phyloP scores from a whole-genome alignment of 2,329 filamentous ascomycete genomes.

The Verticillium alfalfae region DNA sequence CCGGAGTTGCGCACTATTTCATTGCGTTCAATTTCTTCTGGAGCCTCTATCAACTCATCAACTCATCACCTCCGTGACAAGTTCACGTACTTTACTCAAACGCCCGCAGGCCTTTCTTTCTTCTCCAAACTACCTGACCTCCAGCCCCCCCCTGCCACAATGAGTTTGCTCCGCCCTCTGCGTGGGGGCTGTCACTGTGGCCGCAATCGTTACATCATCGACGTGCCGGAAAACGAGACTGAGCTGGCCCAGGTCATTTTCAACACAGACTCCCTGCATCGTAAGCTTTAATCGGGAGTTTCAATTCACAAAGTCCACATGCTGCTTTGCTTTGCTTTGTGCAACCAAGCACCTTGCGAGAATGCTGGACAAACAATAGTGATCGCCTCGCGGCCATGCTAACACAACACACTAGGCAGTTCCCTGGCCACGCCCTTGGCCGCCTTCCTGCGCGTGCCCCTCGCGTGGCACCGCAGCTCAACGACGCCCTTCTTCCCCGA shows the following conservation, averaged over 20 bases:
- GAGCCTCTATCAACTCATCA: not conserved
- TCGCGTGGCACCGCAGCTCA: conserved; percentile 72
- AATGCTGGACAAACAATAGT: not conserved
- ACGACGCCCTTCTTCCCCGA: conserved; percentile 74
- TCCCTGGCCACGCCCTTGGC: conserved; percentile 68
- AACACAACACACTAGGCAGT: conserved; percentile 38
- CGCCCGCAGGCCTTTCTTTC: too few relatives aligned
- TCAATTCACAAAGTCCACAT: too few relatives aligned
- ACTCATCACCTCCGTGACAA: too few relatives aligned
- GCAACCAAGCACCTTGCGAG: too few relatives aligned
- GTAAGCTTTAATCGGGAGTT: conserved; percentile 37
- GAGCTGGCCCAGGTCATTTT: conserved; percentile 67
- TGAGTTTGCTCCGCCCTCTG: conserved; percentile 50
- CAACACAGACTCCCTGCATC: conserved; percentile 61
- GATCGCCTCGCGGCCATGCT: not conserved
- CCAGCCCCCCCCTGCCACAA: conserved; percentile 18
- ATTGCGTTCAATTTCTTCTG: not conserved
- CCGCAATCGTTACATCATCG: conserved; percentile 74
- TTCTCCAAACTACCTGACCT: too few relatives aligned
- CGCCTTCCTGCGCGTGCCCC: conserved; percentile 76
- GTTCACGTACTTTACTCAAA: too few relatives aligned
- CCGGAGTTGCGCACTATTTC: too few relatives aligned
- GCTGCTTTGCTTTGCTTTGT: too few relatives aligned
- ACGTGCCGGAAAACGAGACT: conserved; percentile 54
- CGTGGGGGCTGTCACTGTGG: conserved; percentile 80